These are phyloP conservation scores for Sporisorium reilianum DNA, from an alignment of 1,284 basidiomycete genomes.

Conservation along the genomic window DNA sequence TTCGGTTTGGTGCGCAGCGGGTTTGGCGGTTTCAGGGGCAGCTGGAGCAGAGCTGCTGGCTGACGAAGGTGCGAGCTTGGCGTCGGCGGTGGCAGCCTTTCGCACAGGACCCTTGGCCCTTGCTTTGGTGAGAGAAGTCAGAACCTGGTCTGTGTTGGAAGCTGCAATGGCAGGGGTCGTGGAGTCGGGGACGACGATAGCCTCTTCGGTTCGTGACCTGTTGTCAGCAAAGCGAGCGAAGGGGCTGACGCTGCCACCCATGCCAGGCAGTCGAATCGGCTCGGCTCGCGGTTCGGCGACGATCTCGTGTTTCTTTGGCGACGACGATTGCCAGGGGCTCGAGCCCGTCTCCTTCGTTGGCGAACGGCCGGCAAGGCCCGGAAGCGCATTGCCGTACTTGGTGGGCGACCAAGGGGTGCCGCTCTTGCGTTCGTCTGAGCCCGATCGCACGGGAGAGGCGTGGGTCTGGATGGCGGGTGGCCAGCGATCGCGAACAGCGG, in stretches of 20 bases:
- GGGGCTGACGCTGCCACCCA: constrained; percentile 43
- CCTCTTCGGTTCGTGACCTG: constrained; percentile 21
- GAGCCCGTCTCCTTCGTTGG: constrained; percentile 32
- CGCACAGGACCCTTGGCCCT: constrained; percentile 28
- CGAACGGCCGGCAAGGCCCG: constrained; percentile 43
- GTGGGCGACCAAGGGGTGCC: constrained; percentile 40
- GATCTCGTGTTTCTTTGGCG: constrained; percentile 27
- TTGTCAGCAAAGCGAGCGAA: constrained; percentile 36
- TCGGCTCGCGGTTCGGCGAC: constrained; percentile 34
- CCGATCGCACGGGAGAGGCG: constrained; percentile 24
- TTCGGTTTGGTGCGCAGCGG: constrained; percentile 1
- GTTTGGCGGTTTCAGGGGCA: constrained; percentile 6
- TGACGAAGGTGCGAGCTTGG: constrained; percentile 5
- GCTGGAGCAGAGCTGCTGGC: neutral
- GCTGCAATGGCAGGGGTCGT: neutral
- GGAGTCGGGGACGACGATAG: constrained; percentile 11
- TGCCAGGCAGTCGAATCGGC: constrained; percentile 50
- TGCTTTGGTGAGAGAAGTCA: constrained; percentile 37
- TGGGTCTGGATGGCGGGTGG: constrained; percentile 31
- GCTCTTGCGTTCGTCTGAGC: constrained; percentile 29
- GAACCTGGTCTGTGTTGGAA: constrained; percentile 20
- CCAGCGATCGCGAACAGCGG: constrained; percentile 50
- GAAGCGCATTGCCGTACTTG: constrained; percentile 51
- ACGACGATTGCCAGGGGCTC: constrained; percentile 21
- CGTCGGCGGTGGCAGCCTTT: constrained; percentile 20